These are phyloP conservation scores for Annulohypoxylon moriforme DNA, from an alignment of 495 filamentous ascomycete genomes.

Conservation along the genomic window DNA sequence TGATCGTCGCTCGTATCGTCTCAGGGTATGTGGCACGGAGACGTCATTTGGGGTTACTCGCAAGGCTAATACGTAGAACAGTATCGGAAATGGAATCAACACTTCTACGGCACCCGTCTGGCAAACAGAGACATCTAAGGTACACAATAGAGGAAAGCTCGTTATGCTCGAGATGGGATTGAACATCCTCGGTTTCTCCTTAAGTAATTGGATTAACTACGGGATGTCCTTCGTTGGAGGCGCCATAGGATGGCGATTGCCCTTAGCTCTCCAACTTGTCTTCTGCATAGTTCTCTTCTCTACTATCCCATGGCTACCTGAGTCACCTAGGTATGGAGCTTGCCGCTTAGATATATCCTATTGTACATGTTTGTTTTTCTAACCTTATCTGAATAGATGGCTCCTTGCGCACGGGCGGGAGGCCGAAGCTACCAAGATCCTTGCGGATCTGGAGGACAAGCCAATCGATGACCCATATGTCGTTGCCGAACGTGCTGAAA, in stretches of 20 bases:
- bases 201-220: slow-evolving; percentile 67
- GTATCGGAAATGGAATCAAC: slow-evolving; percentile 75
- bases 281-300: slow-evolving; percentile 56
- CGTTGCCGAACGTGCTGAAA: slow-evolving; percentile 44
- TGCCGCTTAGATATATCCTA: not conserved
- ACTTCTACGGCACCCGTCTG: slow-evolving; percentile 72
- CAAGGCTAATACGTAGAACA: slow-evolving; percentile 32
- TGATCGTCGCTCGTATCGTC: slow-evolving; percentile 72
- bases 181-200: slow-evolving; percentile 71
- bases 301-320: slow-evolving; percentile 52
- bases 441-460: slow-evolving; percentile 51
- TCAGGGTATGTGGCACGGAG: slow-evolving; percentile 48
- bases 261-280: slow-evolving; percentile 59
- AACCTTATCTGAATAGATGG: slow-evolving; percentile 42
- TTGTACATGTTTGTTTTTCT: not conserved
- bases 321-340: slow-evolving; percentile 48
- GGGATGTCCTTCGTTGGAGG: slow-evolving; percentile 66
- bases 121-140: slow-evolving; percentile 72
- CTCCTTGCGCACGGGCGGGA: slow-evolving; percentile 52
- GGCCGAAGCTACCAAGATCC: slow-evolving; percentile 51
- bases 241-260: slow-evolving; percentile 50
- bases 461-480: slow-evolving; percentile 43
- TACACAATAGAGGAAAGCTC: slow-evolving; percentile 68
- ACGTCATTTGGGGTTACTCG: slow-evolving; percentile 25
- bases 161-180: slow-evolving; percentile 70